Base-by-base conservation (phyloP, 192 early-diverging fungal genomes). In the Podila clonocystis region DNA sequence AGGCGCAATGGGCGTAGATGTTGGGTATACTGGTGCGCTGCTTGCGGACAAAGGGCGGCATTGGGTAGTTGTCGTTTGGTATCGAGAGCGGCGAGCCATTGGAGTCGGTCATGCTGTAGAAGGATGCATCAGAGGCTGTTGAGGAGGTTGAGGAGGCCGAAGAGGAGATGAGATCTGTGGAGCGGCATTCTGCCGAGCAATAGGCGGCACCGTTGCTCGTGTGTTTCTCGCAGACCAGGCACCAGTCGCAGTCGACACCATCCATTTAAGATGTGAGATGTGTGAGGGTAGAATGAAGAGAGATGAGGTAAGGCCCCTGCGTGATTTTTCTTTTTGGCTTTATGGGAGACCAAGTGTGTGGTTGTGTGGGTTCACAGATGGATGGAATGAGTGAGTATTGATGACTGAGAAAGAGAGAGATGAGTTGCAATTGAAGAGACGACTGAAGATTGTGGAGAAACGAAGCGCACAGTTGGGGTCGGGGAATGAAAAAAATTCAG, bases 161-260 rank as follows among this genome's bases (percentile, higher is more conserved):
- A 19, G 77, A 80, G 5, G 77, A 72, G 65, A 80, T 80, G 61
- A 80, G 77, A 50, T 80, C 77, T 55, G 77, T 50, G 20, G 70
- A 69, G 19, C 70, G 77, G 29, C 77, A 80, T 48, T 80, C 77
- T 50, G 63, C 50, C 19, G 77, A 80, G 62, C 77, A 80, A 49
- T 80, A 80, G 55, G 77, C 62, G 1, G 70, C 77, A 8, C 71
- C 77, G 30, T 67, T 80, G 38, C 50, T 62, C 26, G 77, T 80
- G 50, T 72, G 70, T 26, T 80, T 80, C 26, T 80, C 77, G 55
- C 77, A 80, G 30, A 80, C 77, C 70, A 80, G 70, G 71, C 77
- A 80, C 77, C 77, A 80, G 70, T 80, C 77, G 77, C 77, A 80
- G 67, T 80, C 77, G 36, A 80, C 65, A 49, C 69, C 77, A 28